A percentile compares a stretch with the other conserved stretches of the same genome.
Evolutionary conservation across 2,329 filamentous ascomycete genomes (phyloP).

Genomic region (Diplodia scrobiculata): DNA sequence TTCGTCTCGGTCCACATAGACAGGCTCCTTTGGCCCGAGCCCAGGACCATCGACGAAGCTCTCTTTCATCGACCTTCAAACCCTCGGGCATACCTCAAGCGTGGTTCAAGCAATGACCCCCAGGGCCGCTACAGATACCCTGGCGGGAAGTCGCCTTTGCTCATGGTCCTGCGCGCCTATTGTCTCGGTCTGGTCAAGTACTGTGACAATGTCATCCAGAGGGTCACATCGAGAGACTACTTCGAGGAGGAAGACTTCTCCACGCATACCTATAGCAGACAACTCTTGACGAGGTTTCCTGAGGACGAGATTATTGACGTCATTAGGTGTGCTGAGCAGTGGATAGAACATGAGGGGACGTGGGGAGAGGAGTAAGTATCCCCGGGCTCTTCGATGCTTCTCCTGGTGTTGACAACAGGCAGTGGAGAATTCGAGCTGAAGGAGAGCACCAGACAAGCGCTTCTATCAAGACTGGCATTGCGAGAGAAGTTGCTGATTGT

Average conservation of each 20-base stretch:
- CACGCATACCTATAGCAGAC: conserved; percentile 83
- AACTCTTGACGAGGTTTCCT: conserved; percentile 67
- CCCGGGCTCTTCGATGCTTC: neutral
- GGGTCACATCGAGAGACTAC: conserved; percentile 79
- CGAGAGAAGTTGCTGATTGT: conserved; percentile 64
- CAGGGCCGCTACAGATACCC: conserved; percentile 46
- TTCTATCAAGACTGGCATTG: conserved; percentile 67
- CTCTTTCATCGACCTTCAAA: conserved; percentile 55
- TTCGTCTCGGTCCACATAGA: conserved; percentile 93
- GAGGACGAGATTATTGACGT: conserved; percentile 58
- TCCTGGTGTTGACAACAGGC: conserved; percentile 25
- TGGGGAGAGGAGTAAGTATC: conserved; percentile 27
- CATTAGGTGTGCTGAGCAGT: conserved; percentile 58
- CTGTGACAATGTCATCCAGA: conserved; percentile 75
- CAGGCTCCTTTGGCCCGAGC: conserved; percentile 71
- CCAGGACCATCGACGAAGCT: conserved; percentile 65
- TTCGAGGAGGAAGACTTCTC: conserved; percentile 99
- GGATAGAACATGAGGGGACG: conserved; percentile 40
- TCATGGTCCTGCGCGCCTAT: conserved; percentile 75
- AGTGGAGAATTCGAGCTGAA: conserved; percentile 40
- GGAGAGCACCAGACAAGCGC: conserved; percentile 53
- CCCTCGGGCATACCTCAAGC: conserved; percentile 31
- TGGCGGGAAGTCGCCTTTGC: conserved; percentile 36
- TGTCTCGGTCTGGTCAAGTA: conserved; percentile 82
- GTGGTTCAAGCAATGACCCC: conserved; percentile 34